These are phyloP conservation scores for Hanseniaspora sp. DNA, from an alignment of 1,139 yeast species.

Conservation along the genomic window DNA sequence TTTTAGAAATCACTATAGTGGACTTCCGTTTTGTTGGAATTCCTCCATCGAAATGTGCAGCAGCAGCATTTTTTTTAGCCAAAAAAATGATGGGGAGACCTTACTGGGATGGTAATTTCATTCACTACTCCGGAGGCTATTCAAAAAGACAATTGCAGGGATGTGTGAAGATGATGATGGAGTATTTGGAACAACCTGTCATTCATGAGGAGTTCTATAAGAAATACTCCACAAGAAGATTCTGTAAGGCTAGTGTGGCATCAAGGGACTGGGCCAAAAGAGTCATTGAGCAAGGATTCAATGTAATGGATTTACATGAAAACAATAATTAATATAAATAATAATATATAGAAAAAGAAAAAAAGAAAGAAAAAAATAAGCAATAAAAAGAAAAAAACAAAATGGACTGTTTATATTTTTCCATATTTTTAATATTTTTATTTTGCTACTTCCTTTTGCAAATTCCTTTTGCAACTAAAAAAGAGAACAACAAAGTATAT, in stretches of 20 bases:
- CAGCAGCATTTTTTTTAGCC: slow-evolving; percentile 84
- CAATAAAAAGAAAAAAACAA: background rate
- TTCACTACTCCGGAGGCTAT: slow-evolving; percentile 90
- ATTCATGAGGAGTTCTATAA: slow-evolving; percentile 88
- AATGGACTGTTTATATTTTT: background rate
- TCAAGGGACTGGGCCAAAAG: slow-evolving; percentile 86
- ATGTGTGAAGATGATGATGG: slow-evolving; percentile 62
- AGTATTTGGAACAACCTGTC: slow-evolving; percentile 72
- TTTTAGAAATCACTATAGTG: slow-evolving; percentile 69
- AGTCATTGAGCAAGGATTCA: slow-evolving; percentile 31
- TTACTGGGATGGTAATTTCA: slow-evolving; percentile 72
- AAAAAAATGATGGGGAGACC: slow-evolving; percentile 63
- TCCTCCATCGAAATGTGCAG: slow-evolving; percentile 75
- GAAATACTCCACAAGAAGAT: slow-evolving; percentile 83
- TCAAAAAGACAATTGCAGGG: slow-evolving; percentile 59
- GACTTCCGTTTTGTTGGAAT: slow-evolving; percentile 73
- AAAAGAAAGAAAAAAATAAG: background rate
- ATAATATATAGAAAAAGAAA: background rate
- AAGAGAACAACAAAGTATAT: background rate
- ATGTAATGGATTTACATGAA: slow-evolving; percentile 32
- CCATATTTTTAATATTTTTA: background rate
- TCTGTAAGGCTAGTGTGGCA: slow-evolving; percentile 78
- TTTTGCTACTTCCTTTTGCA: too few relatives aligned
- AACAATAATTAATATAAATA: too few relatives aligned
- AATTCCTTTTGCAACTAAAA: too few relatives aligned